Evolutionary conservation across 1,139 yeast species (phyloP), one percentile per base, ranked within the genome.

Genomic region (Pichia norvegensis): DNA sequence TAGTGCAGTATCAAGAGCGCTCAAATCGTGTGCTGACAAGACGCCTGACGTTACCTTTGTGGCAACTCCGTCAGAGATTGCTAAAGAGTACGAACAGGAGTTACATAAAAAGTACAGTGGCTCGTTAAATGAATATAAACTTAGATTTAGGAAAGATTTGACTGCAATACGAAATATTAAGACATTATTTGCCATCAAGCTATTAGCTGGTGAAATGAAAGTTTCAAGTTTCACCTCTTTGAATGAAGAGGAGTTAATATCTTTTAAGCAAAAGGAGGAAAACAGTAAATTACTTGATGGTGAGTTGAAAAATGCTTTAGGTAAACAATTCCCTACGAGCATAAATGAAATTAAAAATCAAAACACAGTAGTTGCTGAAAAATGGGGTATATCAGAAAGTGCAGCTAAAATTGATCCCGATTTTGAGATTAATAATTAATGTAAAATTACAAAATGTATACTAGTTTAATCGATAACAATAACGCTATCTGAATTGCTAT

Each of bases 361-460:
- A 65, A 56, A 56, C 21, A 56, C 55, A 5, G 46, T 59, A 36
- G 69, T 65, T 4, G 52, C 72, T 23, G 74, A 69, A 46, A 72
- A 72, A 48, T 72, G 77, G 77, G 76, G 76, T 2, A 63, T 70
- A 2, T 65, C 68, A 10, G 63, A 62, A 37, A 69, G 74, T 40
- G 74, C 74, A 1, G 76, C 77, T 2, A 72, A 73, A 11, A 54
- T 72, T 4, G 77, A 72, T 41, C 66, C 65, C 7, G 65, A 59
- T n/a, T 57, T 69, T 47, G 55, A 67, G 45, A 36, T 47, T n/a
- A 47, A 48, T 61, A 21, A 25, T 6, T 23, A 19, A 9, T 38
- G 31, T 42, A 35, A 27, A 17, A 8, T 16, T 31, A 16, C 6
- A 16, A 31, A 31, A 16, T 16, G 31, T 27, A 27, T 27, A 27